These are phyloP conservation scores for Stereum hirsutum DNA, from an alignment of 1,284 basidiomycete species.

Conservation along the genomic window DNA sequence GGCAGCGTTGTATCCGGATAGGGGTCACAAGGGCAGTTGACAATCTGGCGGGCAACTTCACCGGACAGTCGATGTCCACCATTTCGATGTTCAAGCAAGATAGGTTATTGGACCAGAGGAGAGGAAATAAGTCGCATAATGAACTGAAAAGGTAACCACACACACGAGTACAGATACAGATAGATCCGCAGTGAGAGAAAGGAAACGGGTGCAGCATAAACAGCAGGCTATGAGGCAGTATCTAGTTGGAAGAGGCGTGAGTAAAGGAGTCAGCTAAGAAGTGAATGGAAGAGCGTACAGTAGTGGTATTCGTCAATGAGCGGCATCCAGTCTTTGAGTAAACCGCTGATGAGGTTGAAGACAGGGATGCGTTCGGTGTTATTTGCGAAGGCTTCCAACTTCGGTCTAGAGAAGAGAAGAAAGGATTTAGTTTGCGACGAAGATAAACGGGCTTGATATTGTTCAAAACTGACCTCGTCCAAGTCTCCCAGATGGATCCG, in stretches of 20 bases:
- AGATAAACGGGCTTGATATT: neutral
- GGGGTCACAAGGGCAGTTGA: no score
- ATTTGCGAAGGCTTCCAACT: slow-evolving; percentile 57
- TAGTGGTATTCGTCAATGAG: slow-evolving; percentile 95
- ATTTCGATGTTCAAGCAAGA: no score
- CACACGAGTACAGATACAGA: no score
- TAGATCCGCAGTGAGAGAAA: no score
- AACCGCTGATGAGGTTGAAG: slow-evolving; percentile 65
- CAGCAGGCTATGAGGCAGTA: slow-evolving; percentile 36
- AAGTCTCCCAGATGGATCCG: slow-evolving; percentile 83
- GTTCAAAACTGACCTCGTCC: slow-evolving; percentile 74
- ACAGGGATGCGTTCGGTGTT: slow-evolving; percentile 58
- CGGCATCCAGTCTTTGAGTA: slow-evolving; percentile 87
- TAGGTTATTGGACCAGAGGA: no score
- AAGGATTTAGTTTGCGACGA: neutral
- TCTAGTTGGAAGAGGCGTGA: slow-evolving; percentile 23
- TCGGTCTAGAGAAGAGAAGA: slow-evolving; percentile 42
- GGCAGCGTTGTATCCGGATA: no score
- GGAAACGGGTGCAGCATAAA: no score
- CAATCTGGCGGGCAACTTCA: no score
- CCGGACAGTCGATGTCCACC: no score
- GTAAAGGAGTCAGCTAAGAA: slow-evolving; percentile 1
- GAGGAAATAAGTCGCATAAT: no score
- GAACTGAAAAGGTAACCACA: no score
- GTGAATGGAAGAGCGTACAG: slow-evolving; percentile 45